Evolutionary conservation across 352 stramenopile genomes (phyloP), one percentile per base, ranked within the genome.

Genomic region (Globisporangium carolinianum): DNA sequence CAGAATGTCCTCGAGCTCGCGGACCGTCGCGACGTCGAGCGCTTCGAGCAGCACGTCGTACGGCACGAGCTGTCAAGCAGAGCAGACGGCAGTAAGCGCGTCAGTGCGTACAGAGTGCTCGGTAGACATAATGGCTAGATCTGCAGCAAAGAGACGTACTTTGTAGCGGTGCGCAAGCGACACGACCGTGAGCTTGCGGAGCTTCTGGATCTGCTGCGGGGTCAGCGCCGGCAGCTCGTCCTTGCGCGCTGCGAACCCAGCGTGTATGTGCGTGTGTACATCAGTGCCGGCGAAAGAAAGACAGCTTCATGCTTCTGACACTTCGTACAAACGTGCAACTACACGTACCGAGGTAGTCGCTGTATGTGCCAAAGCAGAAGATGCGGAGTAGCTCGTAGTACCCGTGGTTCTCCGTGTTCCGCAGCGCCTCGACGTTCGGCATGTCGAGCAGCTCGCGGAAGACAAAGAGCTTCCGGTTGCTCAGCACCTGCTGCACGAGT

Each of bases 391-490:
- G 67, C 32, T 84, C 71, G 37, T 89, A 80, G 69, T 93, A 84
- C 17, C 75, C 71, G 41, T 92, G 73, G 58, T 92, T 73, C 56
- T 95, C 83, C 38, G 81, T 86, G 51, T 74, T 66, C 17, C 69
- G 71, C 39, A 97, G 73, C 48, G 78, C 80, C 69, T 94, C 76
- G 55, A 97, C 83, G 65, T 95, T 97, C 46, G 83, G 79, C 84
- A 96, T 95, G 52, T 93, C 79, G 42, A 97, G 66, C 51, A 97
- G 75, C 75, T 97, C 90, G 18, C 91, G 86, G 63, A 97, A 97
- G 18, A 97, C 89, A 64, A 96, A 97, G 43, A 97, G 73, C 65
- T 96, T 96, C 68, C 93, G 94, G 70, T 96, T 94, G 51, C 66
- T 87, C 36, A 97, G 72, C 41, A 96, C 89, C 66, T 97, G 90